These are phyloP conservation scores for Coffea humblotiana DNA, from an alignment of 305 asterid genomes.

Conservation along the genomic window DNA sequence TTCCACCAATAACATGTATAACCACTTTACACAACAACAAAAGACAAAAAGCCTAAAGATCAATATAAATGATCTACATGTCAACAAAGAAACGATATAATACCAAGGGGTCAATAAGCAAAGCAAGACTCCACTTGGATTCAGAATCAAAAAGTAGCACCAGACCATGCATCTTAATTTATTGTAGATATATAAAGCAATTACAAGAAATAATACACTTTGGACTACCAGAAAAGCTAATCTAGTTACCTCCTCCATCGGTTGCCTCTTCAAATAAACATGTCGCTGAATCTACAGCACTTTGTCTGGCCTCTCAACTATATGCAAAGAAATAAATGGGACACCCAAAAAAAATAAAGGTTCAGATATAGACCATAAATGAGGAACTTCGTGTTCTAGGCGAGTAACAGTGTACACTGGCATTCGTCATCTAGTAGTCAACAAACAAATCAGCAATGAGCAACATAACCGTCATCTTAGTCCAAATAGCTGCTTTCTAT, in stretches of 20 bases:
- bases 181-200: constrained; percentile 2
- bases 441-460: not conserved
- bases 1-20: not conserved
- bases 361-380: not conserved
- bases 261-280: constrained; percentile 23
- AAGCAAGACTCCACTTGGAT: constrained; percentile 2
- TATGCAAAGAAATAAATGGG: constrained; percentile 3
- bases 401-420: not conserved
- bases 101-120: not conserved
- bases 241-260: constrained; percentile 35
- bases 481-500: too few species aligned
- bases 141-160: not conserved
- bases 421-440: not conserved
- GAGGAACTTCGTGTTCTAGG: not conserved
- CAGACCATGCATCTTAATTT: constrained; percentile 5
- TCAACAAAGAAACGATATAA: not conserved
- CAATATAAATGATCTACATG: not conserved
- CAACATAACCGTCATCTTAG: too few species aligned
- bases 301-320: constrained; percentile 21
- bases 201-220: constrained; percentile 15
- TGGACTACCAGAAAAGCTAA: constrained; percentile 1
- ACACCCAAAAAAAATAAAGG: not conserved
- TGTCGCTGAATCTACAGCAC: constrained; percentile 16
- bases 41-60: not conserved
- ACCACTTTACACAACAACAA: not conserved